Base-by-base conservation (phyloP, 176 grass and related monocot genomes). In the Carex pumila region DNA sequence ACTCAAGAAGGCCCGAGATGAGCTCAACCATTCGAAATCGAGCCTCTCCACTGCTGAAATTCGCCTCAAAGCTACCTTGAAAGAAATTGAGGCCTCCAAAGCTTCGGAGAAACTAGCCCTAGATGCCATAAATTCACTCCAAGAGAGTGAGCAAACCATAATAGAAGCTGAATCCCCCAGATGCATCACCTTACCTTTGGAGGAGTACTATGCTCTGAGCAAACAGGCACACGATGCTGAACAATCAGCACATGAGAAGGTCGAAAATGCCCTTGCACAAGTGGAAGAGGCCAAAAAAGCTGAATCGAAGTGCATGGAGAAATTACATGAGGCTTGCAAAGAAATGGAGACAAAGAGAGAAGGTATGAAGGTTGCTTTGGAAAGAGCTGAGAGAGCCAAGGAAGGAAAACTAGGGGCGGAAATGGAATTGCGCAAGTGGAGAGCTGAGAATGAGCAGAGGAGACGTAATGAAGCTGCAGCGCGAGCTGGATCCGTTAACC, bases 391-490 rank as follows among this genome's bases (percentile, higher is more conserved):
- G 63, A 91, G 41, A 57, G 95, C 95, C 84, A 87, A 94, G 36
- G 89, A 98, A 75, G 92, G 92, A 37, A 98, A 98, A 86, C 79
- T 98, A 73, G 89, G 89, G n/a, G 92, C 82, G 0, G 95, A 98
- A 78, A 88, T 90, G 57, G 91, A 98, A 60, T 67, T 98, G 89
- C 92, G 95, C 85, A 94, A 92, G 89, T 95, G 95, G 95, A 94
- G 95, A 87, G 89, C 91, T 66, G 92, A 93, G 31, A 87, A 88
- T 60, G 85, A 77, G 49, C 92, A 89, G 54, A 83, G 86, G 18
- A 83, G 95, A 30, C 92, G 84, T 85, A 87, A 89, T 63, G 88
- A 85, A 87, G 86, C 89, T 50, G 82, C 89, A 45, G 91, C 91
- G 47, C 79, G 81, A 52, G 74, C 68, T 75, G 85, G 81, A 83